Conservation (phyloP, 1,139 yeast species). For the Protomyces gravidus region DNA sequence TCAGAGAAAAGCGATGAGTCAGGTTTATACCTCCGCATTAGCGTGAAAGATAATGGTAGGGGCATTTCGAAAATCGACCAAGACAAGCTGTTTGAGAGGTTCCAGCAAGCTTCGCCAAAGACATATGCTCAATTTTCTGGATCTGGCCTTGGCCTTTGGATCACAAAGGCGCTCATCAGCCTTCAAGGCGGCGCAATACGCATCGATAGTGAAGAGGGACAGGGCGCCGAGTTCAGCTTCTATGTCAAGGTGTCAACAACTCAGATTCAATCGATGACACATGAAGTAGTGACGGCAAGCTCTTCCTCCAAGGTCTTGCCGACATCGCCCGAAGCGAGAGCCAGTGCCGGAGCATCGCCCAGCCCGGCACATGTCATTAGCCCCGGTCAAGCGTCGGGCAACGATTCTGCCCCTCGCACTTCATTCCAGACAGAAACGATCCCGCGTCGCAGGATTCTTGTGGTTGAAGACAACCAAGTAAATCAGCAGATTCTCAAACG, state of each 20-base stretch:
- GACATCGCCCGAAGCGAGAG: not conserved
- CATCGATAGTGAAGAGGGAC: conserved; percentile 30
- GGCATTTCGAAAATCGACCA: conserved; percentile 11
- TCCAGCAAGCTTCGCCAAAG: conserved; percentile 34
- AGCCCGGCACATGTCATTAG: not conserved
- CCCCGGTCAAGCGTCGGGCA: not conserved
- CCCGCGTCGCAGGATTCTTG: not conserved
- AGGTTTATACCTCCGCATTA: not conserved
- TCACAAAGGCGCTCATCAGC: conserved; percentile 33
- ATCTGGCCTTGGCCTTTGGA: conserved; percentile 34
- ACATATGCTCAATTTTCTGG: conserved; percentile 35
- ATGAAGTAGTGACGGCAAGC: not conserved
- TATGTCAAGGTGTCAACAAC: conserved; percentile 21
- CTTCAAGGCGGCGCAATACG: conserved; percentile 34
- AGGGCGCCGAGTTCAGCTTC: conserved; percentile 33
- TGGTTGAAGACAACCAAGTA: not conserved
- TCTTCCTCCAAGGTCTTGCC: not conserved
- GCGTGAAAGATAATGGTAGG: conserved; percentile 18
- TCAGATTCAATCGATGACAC: no score
- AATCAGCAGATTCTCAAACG: not conserved
- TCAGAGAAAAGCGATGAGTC: not conserved
- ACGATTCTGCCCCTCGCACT: no score
- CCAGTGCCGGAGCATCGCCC: not conserved
- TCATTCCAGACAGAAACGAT: no score
- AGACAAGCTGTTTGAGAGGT: conserved; percentile 30